A percentile compares a stretch with the other conserved stretches of the same genome.
These are phyloP conservation scores for Tuber indicum DNA, from an alignment of 495 filamentous ascomycete species.

Conservation along the genomic window DNA sequence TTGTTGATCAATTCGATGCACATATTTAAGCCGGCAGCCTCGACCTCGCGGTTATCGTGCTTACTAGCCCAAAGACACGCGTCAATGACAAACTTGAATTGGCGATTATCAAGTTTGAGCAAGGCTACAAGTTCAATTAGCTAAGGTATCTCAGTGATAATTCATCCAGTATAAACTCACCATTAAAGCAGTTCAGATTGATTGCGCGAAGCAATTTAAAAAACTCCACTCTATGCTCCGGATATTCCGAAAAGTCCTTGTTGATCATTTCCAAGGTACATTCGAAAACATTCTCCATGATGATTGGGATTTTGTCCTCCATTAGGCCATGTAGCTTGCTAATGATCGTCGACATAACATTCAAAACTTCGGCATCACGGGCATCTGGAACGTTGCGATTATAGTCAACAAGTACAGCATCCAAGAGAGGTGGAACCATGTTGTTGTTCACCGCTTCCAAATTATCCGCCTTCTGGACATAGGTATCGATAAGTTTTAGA, in stretches of 20 bases:
- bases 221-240: slow-evolving; percentile 95
- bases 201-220: slow-evolving; percentile 94
- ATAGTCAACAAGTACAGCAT: slow-evolving; percentile 91
- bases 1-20: slow-evolving; percentile 97
- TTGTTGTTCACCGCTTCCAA: slow-evolving; percentile 83
- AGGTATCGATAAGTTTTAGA: slow-evolving; percentile 93
- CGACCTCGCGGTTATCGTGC: slow-evolving; percentile 97
- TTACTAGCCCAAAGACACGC: slow-evolving; percentile 99
- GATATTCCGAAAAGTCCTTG: slow-evolving; percentile 99
- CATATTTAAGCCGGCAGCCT: slow-evolving; percentile 97
- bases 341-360: slow-evolving; percentile 95
- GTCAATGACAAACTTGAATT: slow-evolving; percentile 99
- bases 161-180: slow-evolving; percentile 30
- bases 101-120: slow-evolving; percentile 82
- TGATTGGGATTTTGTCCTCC: slow-evolving; percentile 94
- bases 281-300: slow-evolving; percentile 98
- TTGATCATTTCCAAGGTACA: slow-evolving; percentile 99
- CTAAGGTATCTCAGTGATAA: slow-evolving; percentile 3
- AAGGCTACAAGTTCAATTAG: slow-evolving; percentile 52
- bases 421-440: slow-evolving; percentile 93
- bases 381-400: slow-evolving; percentile 94
- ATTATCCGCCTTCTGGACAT: slow-evolving; percentile 96
- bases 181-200: slow-evolving; percentile 90
- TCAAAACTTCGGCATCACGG: slow-evolving; percentile 91
- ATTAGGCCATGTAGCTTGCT: slow-evolving; percentile 89